Evolutionary conservation across 345 rosid genomes (phyloP).

Genomic region (Gynandropsis gynandra): DNA sequence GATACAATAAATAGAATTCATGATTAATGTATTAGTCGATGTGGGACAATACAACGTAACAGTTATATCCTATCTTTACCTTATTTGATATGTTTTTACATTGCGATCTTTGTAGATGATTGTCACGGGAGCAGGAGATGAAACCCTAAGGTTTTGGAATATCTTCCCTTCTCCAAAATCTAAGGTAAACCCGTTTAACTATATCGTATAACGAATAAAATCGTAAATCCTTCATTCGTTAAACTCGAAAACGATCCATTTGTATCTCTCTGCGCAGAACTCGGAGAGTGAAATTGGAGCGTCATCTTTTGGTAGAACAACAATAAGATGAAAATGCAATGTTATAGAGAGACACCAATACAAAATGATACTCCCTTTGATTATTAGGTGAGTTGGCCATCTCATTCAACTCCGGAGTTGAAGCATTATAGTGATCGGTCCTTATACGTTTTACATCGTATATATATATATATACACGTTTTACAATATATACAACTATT

Average conservation of each 20-base stretch:
- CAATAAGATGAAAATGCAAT: conserved; percentile 47
- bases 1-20: too few relatives aligned
- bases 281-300: conserved; percentile 73
- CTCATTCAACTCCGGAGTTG: too few relatives aligned
- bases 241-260: neutral
- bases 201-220: neutral
- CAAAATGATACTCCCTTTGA: neutral
- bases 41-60: too few relatives aligned
- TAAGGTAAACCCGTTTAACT: conserved; percentile 41
- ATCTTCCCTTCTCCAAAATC: conserved; percentile 96
- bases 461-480: too few relatives aligned
- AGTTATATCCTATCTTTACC: neutral
- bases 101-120: conserved; percentile 50
- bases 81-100: neutral
- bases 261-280: conserved; percentile 38
- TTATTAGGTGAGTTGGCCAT: neutral
- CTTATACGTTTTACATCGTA: too few relatives aligned
- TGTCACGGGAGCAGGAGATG: conserved; percentile 99
- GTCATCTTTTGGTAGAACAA: conserved; percentile 70
- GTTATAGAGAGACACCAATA: neutral
- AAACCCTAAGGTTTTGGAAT: conserved; percentile 93
- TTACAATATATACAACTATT: too few relatives aligned
- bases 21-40: too few relatives aligned
- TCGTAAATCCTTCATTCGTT: neutral
- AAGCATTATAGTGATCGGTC: too few relatives aligned